These are phyloP conservation scores for Volvox reticuliferus DNA, from an alignment of 139 green algal species.

Conservation along the genomic window DNA sequence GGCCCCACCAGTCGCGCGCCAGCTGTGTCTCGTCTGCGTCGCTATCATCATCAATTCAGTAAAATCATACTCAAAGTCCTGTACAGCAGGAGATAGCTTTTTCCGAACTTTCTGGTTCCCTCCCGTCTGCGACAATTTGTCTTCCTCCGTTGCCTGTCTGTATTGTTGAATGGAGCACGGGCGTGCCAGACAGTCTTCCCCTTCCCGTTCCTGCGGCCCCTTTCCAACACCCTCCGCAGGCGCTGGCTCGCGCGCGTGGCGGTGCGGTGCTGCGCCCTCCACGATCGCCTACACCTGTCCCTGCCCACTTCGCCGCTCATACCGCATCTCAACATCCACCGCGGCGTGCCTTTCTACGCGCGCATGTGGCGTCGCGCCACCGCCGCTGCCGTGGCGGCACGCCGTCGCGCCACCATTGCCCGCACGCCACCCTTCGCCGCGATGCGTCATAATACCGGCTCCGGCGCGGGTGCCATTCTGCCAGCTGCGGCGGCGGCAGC, in stretches of 20 bases:
- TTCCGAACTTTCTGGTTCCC: too few relatives aligned
- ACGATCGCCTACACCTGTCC: constrained; percentile 43
- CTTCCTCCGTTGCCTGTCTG: too few relatives aligned
- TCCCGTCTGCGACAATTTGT: too few relatives aligned
- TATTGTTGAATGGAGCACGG: too few relatives aligned
- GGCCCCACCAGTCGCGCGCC: too few relatives aligned
- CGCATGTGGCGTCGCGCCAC: constrained; percentile 25
- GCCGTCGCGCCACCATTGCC: constrained; percentile 1
- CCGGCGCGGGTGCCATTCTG: not conserved
- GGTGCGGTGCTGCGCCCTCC: constrained; percentile 34
- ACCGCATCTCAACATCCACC: not conserved
- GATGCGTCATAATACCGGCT: not conserved
- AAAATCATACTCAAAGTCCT: too few relatives aligned
- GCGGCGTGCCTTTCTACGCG: constrained; percentile 12
- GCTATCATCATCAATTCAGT: too few relatives aligned
- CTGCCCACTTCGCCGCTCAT: constrained; percentile 21
- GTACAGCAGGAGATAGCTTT: too few relatives aligned
- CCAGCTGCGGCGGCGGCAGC: not conserved
- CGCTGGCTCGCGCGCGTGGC: constrained; percentile 25
- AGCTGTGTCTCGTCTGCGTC: too few relatives aligned
- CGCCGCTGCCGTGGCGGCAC: constrained; percentile 4
- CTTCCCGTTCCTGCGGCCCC: not conserved
- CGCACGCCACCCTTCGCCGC: constrained; percentile 5
- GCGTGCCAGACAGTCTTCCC: not conserved
- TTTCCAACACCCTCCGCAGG: not conserved